These are phyloP conservation scores for Persicaria tinctoria DNA, from an alignment of 148 eudicot genomes.

Conservation along the genomic window DNA sequence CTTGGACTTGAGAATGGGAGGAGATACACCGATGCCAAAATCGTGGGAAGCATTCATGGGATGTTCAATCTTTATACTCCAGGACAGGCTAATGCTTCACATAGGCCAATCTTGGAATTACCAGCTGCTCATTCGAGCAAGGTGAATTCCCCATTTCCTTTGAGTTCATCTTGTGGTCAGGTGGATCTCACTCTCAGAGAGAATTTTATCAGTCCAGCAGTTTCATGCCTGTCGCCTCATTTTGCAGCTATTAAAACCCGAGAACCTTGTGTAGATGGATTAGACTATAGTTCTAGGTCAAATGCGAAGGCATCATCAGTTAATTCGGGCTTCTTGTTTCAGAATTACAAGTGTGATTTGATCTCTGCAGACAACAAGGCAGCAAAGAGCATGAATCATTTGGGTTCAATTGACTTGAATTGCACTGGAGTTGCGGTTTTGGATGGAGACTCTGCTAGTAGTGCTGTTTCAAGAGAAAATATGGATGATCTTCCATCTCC, in stretches of 20 bases:
- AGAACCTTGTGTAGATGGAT: constrained; percentile 8
- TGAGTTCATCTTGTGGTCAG: no score
- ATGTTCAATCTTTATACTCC: not conserved
- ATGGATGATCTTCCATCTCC: constrained; percentile 2
- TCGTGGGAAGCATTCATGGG: constrained; percentile 11
- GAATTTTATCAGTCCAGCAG: constrained; percentile 17
- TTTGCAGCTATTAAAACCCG: constrained; percentile 12
- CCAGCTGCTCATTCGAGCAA: constrained; percentile 7
- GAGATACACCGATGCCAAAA: not conserved
- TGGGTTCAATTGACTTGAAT: constrained; percentile 21
- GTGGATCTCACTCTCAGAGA: no score
- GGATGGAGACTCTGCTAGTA: constrained; percentile 7
- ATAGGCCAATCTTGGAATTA: not conserved
- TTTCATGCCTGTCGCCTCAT: constrained; percentile 18
- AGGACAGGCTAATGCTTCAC: constrained; percentile 7
- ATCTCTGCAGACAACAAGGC: not conserved
- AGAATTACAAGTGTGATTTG: constrained; percentile 2
- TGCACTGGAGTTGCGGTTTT: constrained; percentile 13
- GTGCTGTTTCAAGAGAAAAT: not conserved
- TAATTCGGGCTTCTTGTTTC: constrained; percentile 4
- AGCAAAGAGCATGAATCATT: constrained; percentile 3
- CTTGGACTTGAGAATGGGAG: not conserved
- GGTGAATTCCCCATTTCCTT: not conserved
- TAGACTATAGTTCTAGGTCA: constrained; percentile 13
- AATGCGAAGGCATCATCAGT: constrained; percentile 16